Conservation (phyloP, 169 alveolate genomes). For the Eimeria acervulina region DNA sequence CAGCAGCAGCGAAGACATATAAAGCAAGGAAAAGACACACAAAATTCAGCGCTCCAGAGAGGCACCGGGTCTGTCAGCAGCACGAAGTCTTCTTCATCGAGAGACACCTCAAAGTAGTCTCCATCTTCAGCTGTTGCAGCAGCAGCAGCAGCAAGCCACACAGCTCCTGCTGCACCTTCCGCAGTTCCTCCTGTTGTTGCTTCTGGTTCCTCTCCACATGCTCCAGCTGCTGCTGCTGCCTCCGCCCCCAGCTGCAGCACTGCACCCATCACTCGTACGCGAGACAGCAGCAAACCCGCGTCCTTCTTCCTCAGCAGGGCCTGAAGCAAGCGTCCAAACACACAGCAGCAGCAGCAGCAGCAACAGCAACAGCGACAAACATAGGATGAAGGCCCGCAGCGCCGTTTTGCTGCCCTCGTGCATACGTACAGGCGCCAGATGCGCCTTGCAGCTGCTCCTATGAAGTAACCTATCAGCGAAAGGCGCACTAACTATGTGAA, state of each 20-base stretch:
- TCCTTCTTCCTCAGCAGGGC: neutral
- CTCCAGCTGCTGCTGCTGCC: neutral
- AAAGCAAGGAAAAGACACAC: neutral
- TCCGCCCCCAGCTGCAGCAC: constrained; percentile 36
- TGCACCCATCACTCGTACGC: constrained; percentile 8
- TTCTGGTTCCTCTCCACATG: neutral
- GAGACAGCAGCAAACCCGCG: constrained; percentile 16
- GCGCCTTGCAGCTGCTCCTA: no score
- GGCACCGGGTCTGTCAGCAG: neutral
- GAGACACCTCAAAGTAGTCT: constrained; percentile 40
- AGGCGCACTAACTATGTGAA: no score
- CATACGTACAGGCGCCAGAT: no score
- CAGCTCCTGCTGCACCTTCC: neutral
- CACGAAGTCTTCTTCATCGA: constrained; percentile 49
- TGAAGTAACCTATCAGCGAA: no score
- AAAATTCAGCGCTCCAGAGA: constrained; percentile 22
- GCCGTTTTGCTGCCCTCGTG: no score
- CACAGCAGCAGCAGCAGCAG: constrained; percentile 24
- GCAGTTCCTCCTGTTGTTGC: neutral
- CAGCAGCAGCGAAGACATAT: neutral
- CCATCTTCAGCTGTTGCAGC: constrained; percentile 46
- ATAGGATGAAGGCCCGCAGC: neutral
- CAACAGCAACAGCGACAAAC: neutral
- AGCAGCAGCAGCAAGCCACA: constrained; percentile 69
- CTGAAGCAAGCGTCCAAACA: neutral